These are phyloP conservation scores for Apostasia shenzhenica DNA, from an alignment of 106 monocot species.

Conservation along the genomic window DNA sequence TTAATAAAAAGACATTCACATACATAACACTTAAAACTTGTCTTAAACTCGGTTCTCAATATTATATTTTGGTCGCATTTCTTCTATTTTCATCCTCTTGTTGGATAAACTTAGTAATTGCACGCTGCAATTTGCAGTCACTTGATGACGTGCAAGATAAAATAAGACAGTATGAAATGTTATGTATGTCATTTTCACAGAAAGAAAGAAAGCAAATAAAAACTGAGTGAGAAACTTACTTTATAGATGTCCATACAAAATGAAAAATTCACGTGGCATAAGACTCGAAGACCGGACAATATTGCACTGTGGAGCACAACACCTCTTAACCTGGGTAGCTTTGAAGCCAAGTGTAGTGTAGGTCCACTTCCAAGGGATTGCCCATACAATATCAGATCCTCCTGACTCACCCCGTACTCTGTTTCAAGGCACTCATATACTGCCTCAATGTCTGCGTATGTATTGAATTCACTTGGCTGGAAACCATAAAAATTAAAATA, in stretches of 20 bases:
- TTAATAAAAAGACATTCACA: neutral
- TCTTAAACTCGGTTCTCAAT: no score
- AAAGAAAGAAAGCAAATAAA: neutral
- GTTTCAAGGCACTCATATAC: slow-evolving; percentile 73
- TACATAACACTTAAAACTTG: no score
- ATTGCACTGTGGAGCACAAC: slow-evolving; percentile 84
- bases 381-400: slow-evolving; percentile 72
- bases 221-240: slow-evolving; percentile 19
- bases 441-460: slow-evolving; percentile 84
- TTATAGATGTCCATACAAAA: slow-evolving; percentile 89
- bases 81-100: no score
- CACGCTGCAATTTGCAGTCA: no score
- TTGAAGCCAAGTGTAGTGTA: slow-evolving; percentile 70
- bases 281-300: slow-evolving; percentile 69
- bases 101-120: no score
- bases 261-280: slow-evolving; percentile 66
- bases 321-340: slow-evolving; percentile 67
- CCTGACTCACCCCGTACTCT: slow-evolving; percentile 80
- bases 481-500: slow-evolving; percentile 2
- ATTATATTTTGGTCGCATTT: no score
- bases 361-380: slow-evolving; percentile 88
- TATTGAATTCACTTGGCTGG: slow-evolving; percentile 74
- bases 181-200: no score
- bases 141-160: no score
- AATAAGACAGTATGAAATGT: no score